Conservation (phyloP, 2,329 filamentous ascomycete genomes). For the Drechslera avenae region DNA sequence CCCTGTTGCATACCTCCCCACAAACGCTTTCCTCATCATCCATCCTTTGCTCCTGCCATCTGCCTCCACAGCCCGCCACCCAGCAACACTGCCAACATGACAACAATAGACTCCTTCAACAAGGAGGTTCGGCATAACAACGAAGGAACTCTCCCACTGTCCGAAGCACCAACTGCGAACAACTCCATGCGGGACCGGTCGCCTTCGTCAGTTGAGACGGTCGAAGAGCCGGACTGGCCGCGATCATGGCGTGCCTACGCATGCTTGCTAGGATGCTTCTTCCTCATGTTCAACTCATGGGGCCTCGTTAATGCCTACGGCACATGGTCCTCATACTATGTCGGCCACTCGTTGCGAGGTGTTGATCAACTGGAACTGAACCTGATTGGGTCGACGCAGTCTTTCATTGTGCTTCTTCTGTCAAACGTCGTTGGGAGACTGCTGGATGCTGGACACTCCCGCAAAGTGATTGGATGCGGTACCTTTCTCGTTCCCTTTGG, state of each 20-base stretch:
- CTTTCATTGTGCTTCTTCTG: constrained; percentile 53
- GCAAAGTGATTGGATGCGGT: constrained; percentile 50
- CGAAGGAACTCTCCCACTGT: constrained; percentile 30
- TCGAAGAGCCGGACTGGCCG: constrained; percentile 51
- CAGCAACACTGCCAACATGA: constrained; percentile 24
- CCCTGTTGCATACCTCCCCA: constrained; percentile 10
- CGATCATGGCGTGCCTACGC: constrained; percentile 52
- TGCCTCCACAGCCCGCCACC: neutral
- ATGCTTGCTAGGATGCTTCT: constrained; percentile 54
- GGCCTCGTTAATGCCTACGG: constrained; percentile 58
- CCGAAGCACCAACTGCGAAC: constrained; percentile 28
- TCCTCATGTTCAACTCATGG: constrained; percentile 59
- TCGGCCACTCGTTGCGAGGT: constrained; percentile 50
- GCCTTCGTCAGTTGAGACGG: constrained; percentile 19
- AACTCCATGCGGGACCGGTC: constrained; percentile 31
- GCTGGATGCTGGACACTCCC: constrained; percentile 54
- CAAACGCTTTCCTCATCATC: constrained; percentile 11
- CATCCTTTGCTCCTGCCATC: constrained; percentile 16
- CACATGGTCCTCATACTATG: constrained; percentile 57
- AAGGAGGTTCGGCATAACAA: constrained; percentile 29
- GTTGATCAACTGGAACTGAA: constrained; percentile 52
- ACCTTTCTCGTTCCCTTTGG: constrained; percentile 51
- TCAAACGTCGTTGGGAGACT: constrained; percentile 56
- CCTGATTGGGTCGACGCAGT: constrained; percentile 56
- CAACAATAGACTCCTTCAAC: constrained; percentile 16